These are phyloP conservation scores for Thalassiosira allenii DNA, from an alignment of 352 stramenopile genomes.

Conservation along the genomic window DNA sequence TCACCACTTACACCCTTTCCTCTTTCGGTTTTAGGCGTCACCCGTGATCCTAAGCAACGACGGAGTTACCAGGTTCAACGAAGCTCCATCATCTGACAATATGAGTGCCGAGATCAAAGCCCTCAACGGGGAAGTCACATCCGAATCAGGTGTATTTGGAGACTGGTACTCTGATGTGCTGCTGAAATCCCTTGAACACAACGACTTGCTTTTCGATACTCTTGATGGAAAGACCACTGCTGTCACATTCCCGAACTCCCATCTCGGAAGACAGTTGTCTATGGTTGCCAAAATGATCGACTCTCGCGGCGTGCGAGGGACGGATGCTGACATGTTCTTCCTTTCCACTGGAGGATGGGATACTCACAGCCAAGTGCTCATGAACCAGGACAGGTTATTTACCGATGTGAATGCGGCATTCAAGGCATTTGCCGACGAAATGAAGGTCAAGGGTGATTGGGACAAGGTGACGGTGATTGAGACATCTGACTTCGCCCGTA, in stretches of 20 bases:
- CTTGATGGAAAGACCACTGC: conserved; percentile 37
- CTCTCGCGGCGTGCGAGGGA: conserved; percentile 42
- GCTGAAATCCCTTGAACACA: conserved; percentile 50
- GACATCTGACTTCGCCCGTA: conserved; percentile 82
- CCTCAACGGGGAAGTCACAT: conserved; percentile 57
- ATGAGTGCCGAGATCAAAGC: conserved; percentile 51
- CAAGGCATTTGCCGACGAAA: conserved; percentile 70
- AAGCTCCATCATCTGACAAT: conserved; percentile 18
- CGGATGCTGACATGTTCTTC: conserved; percentile 78
- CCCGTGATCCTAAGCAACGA: conserved; percentile 56
- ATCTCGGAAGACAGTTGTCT: conserved; percentile 61
- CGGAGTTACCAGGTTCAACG: conserved; percentile 58
- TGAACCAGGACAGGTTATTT: conserved; percentile 55
- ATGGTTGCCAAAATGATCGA: conserved; percentile 78
- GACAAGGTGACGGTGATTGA: conserved; percentile 66
- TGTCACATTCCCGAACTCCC: conserved; percentile 50
- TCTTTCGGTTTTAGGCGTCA: conserved; percentile 12
- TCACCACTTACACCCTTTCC: too few species aligned
- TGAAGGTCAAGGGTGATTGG: conserved; percentile 71
- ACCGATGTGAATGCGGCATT: conserved; percentile 64
- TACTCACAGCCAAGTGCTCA: conserved; percentile 46
- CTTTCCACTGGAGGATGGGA: conserved; percentile 71
- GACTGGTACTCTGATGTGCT: conserved; percentile 53
- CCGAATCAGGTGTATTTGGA: conserved; percentile 52
- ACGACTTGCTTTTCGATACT: conserved; percentile 55